Base-by-base conservation (phyloP, 306 rosid species). In the Casuarina cunninghamiana region DNA sequence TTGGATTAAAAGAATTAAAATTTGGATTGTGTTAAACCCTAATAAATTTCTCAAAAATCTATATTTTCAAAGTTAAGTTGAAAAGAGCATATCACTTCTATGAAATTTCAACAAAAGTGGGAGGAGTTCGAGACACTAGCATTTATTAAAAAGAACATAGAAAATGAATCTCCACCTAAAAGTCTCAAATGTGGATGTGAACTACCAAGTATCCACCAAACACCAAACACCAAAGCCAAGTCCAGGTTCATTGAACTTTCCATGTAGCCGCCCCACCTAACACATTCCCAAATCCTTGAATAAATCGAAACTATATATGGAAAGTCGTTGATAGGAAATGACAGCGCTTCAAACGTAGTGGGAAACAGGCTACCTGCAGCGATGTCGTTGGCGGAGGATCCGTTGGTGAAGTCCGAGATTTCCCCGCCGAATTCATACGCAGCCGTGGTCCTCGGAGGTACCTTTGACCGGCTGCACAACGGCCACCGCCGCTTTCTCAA, bases 401-500 rank as follows among this genome's bases (percentile, higher is more conserved):
- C 87, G 6, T 21, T 70, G 83, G 84, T 88, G 53, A 71, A 67
- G 70, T 82, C 86, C 35, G 53, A 39, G 63, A 86, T 89, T 43
- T 91, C 99, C 83, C 97, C 97, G 12, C 86, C 89, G 41, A 84
- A 91, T 85, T 73, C 97, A 9, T 93, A 93, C 66, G 78, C 82
- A 12, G 81, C 94, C 5, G 97, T 95, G 19, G 99, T 95, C 35
- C 90, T 87, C 61, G 99, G 99, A 11, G 97, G 99, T 48, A 95
- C 99, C 70, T 91, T 95, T 46, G 97, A 95, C 87, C 91, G 97
- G 11, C 77, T 95, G 73, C 99, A 95, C 86, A 88, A 89, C 55
- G 97, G 99, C 53, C 99, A 95, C 82, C 91, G 90, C 68, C 96
- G 90, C 73, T 95, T 95, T 72, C 99, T 95, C 86, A 91, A 89